A percentile compares a stretch with the other conserved stretches of the same genome.
These are phyloP conservation scores for Fraxinus latifolia DNA, from an alignment of 305 asterid genomes.

Conservation along the genomic window DNA sequence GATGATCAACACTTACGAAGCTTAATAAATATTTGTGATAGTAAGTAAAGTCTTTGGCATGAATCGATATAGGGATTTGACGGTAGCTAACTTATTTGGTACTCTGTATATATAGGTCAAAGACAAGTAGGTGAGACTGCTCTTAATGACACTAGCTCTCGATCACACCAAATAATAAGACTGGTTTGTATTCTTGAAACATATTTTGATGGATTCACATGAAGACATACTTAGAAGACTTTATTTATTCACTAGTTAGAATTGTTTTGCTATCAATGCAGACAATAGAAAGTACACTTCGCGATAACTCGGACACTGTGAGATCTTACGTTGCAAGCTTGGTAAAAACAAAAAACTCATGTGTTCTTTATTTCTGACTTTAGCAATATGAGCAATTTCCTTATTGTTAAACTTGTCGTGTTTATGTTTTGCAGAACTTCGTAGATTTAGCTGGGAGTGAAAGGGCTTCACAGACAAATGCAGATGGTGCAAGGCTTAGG, in stretches of 20 bases:
- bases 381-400: neutral
- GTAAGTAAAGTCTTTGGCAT: constrained; percentile 33
- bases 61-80: constrained; percentile 11
- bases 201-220: constrained; percentile 2
- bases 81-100: constrained; percentile 17
- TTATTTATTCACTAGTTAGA: constrained; percentile 17
- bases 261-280: constrained; percentile 41
- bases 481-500: constrained; percentile 88
- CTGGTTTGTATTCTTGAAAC: constrained; percentile 46
- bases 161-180: constrained; percentile 96
- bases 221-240: neutral
- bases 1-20: constrained; percentile 78
- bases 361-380: neutral
- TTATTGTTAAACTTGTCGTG: neutral
- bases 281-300: constrained; percentile 93
- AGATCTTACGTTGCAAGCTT: constrained; percentile 91
- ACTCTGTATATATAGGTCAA: constrained; percentile 62
- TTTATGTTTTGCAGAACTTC: constrained; percentile 62
- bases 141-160: constrained; percentile 83
- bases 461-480: constrained; percentile 90
- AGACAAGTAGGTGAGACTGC: constrained; percentile 99
- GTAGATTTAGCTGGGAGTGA: constrained; percentile 98
- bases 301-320: constrained; percentile 86
- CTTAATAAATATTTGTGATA: constrained; percentile 79
- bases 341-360: constrained; percentile 45